These are phyloP conservation scores for Geranium incanum DNA, from an alignment of 441 rosid species.

Conservation along the genomic window DNA sequence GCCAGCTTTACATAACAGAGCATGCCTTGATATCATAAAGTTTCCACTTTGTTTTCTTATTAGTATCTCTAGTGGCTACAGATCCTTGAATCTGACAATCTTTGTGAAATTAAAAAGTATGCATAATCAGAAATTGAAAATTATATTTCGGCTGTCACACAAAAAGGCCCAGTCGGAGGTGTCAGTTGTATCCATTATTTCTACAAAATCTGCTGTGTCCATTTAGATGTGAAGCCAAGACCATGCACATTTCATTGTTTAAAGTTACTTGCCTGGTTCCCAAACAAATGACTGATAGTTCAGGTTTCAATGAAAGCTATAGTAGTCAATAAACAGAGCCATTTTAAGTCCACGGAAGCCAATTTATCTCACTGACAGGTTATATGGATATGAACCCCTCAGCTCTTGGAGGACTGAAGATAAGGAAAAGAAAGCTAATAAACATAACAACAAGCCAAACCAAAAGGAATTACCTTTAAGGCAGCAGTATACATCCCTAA, in stretches of 20 bases:
- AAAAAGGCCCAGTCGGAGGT: background rate
- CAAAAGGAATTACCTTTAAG: conserved; percentile 45
- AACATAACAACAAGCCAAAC: conserved; percentile 5
- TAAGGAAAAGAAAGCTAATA: conserved; percentile 13
- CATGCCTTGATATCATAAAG: background rate
- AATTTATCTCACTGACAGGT: background rate
- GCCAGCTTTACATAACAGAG: background rate
- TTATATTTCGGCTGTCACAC: background rate
- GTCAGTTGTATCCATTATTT: background rate
- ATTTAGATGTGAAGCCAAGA: background rate
- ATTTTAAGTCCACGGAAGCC: background rate
- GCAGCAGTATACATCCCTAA: conserved; percentile 96
- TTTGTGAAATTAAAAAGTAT: background rate
- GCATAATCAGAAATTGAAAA: background rate
- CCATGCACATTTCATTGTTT: background rate
- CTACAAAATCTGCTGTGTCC: background rate
- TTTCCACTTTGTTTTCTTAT: conserved; percentile 2
- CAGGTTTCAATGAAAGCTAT: background rate
- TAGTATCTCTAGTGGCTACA: background rate
- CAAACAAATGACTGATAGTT: background rate
- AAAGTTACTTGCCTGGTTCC: background rate
- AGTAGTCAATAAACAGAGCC: background rate
- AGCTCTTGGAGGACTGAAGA: conserved; percentile 2
- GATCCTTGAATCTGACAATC: background rate
- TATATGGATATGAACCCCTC: background rate